Conservation (phyloP, 1,284 basidiomycete species). For the Cryptococcus deneoformans region DNA sequence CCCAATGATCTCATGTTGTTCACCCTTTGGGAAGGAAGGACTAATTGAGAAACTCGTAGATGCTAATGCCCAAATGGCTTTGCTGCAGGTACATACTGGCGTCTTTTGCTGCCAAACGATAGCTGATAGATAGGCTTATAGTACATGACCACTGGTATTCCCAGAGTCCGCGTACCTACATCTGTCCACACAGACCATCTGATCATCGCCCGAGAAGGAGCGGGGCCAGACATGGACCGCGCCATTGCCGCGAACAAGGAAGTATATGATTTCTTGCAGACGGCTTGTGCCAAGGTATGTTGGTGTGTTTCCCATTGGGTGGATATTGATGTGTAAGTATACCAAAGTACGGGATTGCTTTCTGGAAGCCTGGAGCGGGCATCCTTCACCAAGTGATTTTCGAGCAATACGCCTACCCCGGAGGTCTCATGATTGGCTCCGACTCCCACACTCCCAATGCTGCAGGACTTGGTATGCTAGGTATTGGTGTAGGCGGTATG, state of each 20-base stretch:
- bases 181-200: constrained; percentile 97
- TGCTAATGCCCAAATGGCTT: constrained; percentile 92
- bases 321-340: too few relatives aligned
- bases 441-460: constrained; percentile 99
- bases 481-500: constrained; percentile 98
- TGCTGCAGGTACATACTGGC: constrained; percentile 60
- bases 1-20: too few relatives aligned
- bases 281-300: constrained; percentile 54
- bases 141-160: too few relatives aligned
- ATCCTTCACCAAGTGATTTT: constrained; percentile 98
- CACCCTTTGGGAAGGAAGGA: too few relatives aligned
- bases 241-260: constrained; percentile 90
- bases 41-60: constrained; percentile 50
- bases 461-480: constrained; percentile 98
- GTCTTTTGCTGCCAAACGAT: too few relatives aligned
- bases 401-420: constrained; percentile 99
- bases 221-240: constrained; percentile 46
- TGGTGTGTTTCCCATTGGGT: too few relatives aligned
- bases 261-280: constrained; percentile 97
- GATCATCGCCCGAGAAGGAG: constrained; percentile 67
- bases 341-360: constrained; percentile 62
- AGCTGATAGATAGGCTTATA: too few relatives aligned
- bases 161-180: constrained; percentile 65
- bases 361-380: constrained; percentile 99
- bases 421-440: constrained; percentile 99